These are phyloP conservation scores for Piper betle DNA, from an alignment of 164 flowering plant genomes.

Conservation along the genomic window DNA sequence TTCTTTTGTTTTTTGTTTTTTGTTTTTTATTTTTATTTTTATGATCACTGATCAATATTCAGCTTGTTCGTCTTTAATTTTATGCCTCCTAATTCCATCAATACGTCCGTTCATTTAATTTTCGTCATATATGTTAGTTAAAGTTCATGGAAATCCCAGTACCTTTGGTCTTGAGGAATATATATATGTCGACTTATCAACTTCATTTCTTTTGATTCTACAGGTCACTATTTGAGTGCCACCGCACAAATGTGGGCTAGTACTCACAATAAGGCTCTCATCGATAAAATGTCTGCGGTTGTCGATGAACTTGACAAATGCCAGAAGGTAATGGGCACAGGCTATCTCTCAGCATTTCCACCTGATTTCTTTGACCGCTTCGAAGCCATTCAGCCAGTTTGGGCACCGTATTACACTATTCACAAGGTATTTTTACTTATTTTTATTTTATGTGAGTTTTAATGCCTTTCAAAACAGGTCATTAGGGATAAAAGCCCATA, in stretches of 20 bases:
- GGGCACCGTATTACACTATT: conserved; percentile 99
- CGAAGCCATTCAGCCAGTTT: conserved; percentile 68
- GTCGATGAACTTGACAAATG: conserved; percentile 56
- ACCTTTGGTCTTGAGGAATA: neutral
- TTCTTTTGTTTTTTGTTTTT: neutral
- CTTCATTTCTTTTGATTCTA: conserved; percentile 4
- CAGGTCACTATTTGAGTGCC: conserved; percentile 92
- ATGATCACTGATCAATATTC: neutral
- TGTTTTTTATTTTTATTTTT: too few relatives aligned
- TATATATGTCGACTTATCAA: too few relatives aligned
- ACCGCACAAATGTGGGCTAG: conserved; percentile 93
- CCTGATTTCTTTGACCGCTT: conserved; percentile 66
- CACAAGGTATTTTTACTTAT: conserved; percentile 55
- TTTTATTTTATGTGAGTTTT: neutral
- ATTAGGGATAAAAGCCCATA: too few relatives aligned
- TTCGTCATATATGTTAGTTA: too few relatives aligned
- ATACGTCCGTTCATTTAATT: too few relatives aligned
- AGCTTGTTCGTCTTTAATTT: too few relatives aligned
- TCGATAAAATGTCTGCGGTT: conserved; percentile 52
- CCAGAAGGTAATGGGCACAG: conserved; percentile 62
- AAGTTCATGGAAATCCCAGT: neutral
- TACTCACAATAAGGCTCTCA: conserved; percentile 53
- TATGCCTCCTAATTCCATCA: too few relatives aligned
- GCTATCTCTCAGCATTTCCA: conserved; percentile 94
- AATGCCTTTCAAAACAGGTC: too few relatives aligned